phyloP scores from a whole-genome alignment of 2,329 filamentous ascomycete genomes.

The Cercospora citrullina region DNA sequence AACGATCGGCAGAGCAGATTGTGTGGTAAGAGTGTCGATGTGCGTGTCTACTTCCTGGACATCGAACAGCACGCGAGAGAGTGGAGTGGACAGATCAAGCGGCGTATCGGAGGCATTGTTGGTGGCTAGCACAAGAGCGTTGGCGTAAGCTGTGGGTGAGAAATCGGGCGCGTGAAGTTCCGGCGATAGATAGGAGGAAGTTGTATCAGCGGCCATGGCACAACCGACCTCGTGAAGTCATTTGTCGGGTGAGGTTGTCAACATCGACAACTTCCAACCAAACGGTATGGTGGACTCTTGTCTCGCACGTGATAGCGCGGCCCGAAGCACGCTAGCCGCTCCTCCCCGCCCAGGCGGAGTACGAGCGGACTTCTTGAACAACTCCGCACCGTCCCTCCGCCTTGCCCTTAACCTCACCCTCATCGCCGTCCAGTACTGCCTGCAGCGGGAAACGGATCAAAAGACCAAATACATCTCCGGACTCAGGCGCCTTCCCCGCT shows the following conservation, averaged over 20 bases:
- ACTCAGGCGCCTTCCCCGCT: not conserved
- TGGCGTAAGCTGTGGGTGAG: conserved; percentile 78
- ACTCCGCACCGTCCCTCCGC: not conserved
- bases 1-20: conserved; percentile 77
- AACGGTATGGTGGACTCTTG: not conserved
- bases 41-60: conserved; percentile 95
- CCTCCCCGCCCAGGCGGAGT: not conserved
- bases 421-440: not conserved
- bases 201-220: conserved; percentile 11
- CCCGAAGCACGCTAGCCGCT: not conserved
- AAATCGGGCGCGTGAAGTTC: conserved; percentile 54
- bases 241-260: not conserved
- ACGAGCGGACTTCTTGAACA: not conserved
- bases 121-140: conserved; percentile 80
- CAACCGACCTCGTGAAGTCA: not conserved
- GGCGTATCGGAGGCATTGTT: conserved; percentile 90
- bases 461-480: not conserved
- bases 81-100: conserved; percentile 88
- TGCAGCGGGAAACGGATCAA: not conserved
- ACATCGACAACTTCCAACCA: not conserved
- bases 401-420: too few species aligned
- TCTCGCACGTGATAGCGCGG: not conserved
- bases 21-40: conserved; percentile 85
- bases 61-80: conserved; percentile 93
- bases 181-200: conserved; percentile 19